Evolutionary conservation across 495 filamentous ascomycete species (phyloP), one percentile per base, ranked within the genome.

Genomic region (Aspergillus biplanus): DNA sequence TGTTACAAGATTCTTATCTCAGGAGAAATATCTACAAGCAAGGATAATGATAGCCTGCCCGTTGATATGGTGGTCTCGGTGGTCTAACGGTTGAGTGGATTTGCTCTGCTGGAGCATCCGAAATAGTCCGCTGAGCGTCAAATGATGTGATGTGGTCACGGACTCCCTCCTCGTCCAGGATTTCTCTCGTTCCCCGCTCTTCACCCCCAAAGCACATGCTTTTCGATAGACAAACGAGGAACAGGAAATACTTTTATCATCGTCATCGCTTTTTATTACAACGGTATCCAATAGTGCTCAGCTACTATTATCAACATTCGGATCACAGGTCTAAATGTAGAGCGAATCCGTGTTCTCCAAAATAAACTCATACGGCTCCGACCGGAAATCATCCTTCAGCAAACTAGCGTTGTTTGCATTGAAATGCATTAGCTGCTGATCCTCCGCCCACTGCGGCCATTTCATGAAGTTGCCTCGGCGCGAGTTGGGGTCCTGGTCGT

Each of bases 401-500:
- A 86, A 62, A 16, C 66, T 74, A 1, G 69, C 79, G 34, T 55
- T 58, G 46, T 81, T 67, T 11, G 72, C 78, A 62, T 80, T 79
- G 65, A 90, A 86, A 44, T 89, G 75, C 80, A 89, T 81, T 52
- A 91, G 57, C 68, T 84, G 66, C 47, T 81, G 75, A 5, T 76
- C 73, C 21, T 74, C 72, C 31, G 72, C 76, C 79, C 87, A 92
- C 69, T 85, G 74, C 42, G 89, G 89, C 89, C 89, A 92, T 1
- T 80, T 56, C 65, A 78, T 71, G 52, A 70, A 75, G 60, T 69
- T 33, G 58, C 74, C 55, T 13, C 75, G 69, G 48, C 63, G 65
- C 5, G 75, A 67, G 66, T 91, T 92, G 5, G 89, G 88, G 65
- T 92, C 84, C 53, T 84, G 72, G 21, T 84, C 83, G 64, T 89